Evolutionary conservation across 2,329 filamentous ascomycete species (phyloP).

Genomic region (Trichoderma afroharzianum): DNA sequence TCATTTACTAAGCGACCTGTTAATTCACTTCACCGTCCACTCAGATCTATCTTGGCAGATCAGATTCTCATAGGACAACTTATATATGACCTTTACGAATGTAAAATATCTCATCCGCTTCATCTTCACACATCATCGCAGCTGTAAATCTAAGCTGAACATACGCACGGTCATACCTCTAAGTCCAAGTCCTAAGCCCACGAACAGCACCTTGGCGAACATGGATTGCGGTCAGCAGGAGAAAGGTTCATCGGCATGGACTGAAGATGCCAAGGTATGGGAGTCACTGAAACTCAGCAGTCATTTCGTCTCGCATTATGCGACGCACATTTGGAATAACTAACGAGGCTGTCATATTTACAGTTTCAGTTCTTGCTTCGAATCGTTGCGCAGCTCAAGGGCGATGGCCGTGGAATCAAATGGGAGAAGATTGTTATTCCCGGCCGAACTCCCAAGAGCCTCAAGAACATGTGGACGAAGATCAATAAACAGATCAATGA

Average conservation of each 20-base stretch:
- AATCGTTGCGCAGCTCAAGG: conserved; percentile 33
- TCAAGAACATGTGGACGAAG: conserved; percentile 37
- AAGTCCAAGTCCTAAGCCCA: neutral
- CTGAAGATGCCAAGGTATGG: conserved; percentile 35
- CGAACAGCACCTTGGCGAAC: neutral
- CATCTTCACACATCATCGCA: neutral
- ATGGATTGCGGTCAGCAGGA: conserved; percentile 28
- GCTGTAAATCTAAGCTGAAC: neutral
- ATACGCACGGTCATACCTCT: neutral
- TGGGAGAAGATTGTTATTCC: conserved; percentile 36
- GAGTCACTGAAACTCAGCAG: neutral
- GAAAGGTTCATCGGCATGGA: conserved; percentile 31
- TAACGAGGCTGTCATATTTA: neutral
- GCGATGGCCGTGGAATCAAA: conserved; percentile 33
- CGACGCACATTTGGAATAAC: neutral
- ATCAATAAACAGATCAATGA: conserved; percentile 33
- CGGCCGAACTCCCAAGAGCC: conserved; percentile 36
- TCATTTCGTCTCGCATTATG: neutral
- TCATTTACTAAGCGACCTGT: neutral
- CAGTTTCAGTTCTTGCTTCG: conserved; percentile 37
- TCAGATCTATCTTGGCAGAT: neutral
- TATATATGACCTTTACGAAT: neutral
- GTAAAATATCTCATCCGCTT: neutral
- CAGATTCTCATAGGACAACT: neutral
- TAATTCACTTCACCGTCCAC: neutral